A percentile compares a stretch with the other conserved stretches of the same genome.
phyloP scores from a whole-genome alignment of 2,329 filamentous ascomycete species.

The Beauveria sp. region DNA sequence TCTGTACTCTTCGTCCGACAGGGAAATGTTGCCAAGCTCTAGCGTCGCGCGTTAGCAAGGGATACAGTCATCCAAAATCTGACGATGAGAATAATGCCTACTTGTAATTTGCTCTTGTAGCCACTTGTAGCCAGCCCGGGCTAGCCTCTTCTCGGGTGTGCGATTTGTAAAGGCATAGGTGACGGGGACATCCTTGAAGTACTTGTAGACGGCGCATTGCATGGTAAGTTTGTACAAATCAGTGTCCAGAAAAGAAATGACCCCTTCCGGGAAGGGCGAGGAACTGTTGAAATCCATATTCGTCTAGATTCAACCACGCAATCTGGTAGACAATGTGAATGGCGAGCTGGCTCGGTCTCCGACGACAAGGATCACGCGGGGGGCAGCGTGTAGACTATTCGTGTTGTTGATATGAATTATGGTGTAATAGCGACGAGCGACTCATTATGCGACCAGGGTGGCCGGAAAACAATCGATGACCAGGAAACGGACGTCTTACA shows the following conservation, averaged over 20 bases:
- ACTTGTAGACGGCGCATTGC: constrained; percentile 94
- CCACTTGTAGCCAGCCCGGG: constrained; percentile 75
- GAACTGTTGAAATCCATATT: constrained; percentile 60
- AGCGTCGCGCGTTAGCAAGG: background rate
- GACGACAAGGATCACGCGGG: background rate
- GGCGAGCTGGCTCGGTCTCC: background rate
- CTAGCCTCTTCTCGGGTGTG: constrained; percentile 88
- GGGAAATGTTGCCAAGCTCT: constrained; percentile 76
- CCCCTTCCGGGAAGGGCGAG: constrained; percentile 62
- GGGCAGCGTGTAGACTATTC: background rate
- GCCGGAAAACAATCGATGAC: background rate
- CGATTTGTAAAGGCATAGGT: constrained; percentile 94
- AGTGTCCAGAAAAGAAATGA: constrained; percentile 77
- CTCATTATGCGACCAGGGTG: background rate
- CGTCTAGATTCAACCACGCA: background rate
- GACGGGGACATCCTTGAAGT: constrained; percentile 75
- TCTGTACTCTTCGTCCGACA: constrained; percentile 70
- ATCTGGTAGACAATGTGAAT: background rate
- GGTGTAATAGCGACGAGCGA: background rate
- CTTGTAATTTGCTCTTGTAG: constrained; percentile 74
- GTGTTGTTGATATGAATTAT: background rate
- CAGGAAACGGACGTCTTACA: background rate
- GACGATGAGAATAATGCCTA: constrained; percentile 27
- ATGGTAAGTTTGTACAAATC: constrained; percentile 95
- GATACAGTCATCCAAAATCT: background rate